Base-by-base conservation (phyloP, 164 flowering plant genomes). In the Santalum album region DNA sequence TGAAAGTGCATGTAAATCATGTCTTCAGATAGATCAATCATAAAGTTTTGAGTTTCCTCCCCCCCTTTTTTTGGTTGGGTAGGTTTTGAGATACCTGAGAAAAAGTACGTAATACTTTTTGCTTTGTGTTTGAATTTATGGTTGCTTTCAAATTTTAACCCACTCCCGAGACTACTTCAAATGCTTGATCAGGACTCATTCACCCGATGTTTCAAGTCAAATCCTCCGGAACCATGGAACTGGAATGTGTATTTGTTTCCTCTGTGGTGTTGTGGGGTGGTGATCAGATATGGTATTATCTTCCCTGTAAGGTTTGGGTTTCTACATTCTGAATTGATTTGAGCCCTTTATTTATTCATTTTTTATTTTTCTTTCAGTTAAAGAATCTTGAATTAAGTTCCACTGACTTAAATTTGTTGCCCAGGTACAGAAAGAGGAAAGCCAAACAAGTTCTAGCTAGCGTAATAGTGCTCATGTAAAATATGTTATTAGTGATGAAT, bases 171-270 rank as follows among this genome's bases (percentile, higher is more conserved):
- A 25, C 32, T 21, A 21, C 49, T 23, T 48, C 24, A 58, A 18
- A 7, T 65, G 55, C 25, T 36, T 58, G 55, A 39, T 26, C 83
- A 90, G 97, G 99, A 94, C 65, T 82, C 99, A 12, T 94, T 94
- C 69, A 90, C 97, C 16, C 74, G 97, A 55, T 94, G 99, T 64
- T 94, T 94, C 82, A 94, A 94, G 75, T 94, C 99, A n/a, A 94
- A 73, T 79, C 83, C 90, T 40, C 90, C 95, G 2, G 99, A 94
- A 65, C 96, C 87, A 12, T 94, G 97, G 97, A 94, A 94, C 64
- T 94, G 97, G 96, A 90, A 94, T 57, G 52, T 86, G 2, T 90
- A 94, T 65, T 72, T 94, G 65, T 90, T 90, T 73, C 99, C 96
- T 26, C 58, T 90, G 34, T 90, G 99, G 99, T 90, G 99, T 59